These are phyloP conservation scores for Phycomyces nitens DNA, from an alignment of 192 early-diverging fungal species.

Conservation along the genomic window DNA sequence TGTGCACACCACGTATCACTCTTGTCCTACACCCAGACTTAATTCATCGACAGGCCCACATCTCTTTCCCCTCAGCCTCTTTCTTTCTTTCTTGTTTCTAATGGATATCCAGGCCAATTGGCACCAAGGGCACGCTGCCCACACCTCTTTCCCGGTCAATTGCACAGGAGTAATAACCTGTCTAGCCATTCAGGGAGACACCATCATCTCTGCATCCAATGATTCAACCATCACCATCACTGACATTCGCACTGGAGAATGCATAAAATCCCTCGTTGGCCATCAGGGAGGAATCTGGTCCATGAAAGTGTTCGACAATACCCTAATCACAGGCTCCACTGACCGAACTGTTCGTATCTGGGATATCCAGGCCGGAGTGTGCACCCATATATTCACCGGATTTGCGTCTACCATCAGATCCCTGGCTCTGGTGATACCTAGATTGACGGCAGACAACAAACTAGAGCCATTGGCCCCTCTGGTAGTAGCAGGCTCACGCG, in stretches of 20 bases:
- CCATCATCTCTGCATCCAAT: conserved; percentile 93
- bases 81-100: no score
- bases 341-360: conserved; percentile 97
- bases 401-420: conserved; percentile 95
- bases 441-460: conserved; percentile 44
- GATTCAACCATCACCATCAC: conserved; percentile 93
- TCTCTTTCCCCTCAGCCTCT: no score
- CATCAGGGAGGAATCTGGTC: conserved; percentile 99
- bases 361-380: conserved; percentile 87
- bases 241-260: conserved; percentile 78
- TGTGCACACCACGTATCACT: no score
- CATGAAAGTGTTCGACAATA: conserved; percentile 82
- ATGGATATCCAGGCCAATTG: no score
- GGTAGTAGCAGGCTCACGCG: conserved; percentile 92
- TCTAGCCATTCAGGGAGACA: conserved; percentile 91
- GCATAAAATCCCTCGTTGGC: conserved; percentile 69
- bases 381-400: conserved; percentile 91
- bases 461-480: conserved; percentile 69
- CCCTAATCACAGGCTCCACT: conserved; percentile 93
- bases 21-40: no score
- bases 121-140: no score
- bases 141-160: no score
- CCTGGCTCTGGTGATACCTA: conserved; percentile 82
- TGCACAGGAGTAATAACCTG: conserved; percentile 55
- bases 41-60: no score